Conservation (phyloP, 164 flowering plant species). For the Nymphaea thermarum region DNA sequence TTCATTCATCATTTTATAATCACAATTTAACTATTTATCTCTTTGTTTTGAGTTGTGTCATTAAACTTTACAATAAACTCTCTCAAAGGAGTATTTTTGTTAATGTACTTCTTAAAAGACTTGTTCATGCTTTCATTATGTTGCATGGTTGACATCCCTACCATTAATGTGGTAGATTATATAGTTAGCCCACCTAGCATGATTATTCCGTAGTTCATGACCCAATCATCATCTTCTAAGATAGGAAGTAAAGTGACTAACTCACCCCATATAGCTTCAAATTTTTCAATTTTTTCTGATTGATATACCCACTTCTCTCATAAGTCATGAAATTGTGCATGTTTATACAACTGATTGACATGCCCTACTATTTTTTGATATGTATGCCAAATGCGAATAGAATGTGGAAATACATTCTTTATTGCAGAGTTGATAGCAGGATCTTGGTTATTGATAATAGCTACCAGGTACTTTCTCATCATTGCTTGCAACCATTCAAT, state of each 20-base stretch:
- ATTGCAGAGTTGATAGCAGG: constrained; percentile 2
- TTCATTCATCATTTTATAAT: no score
- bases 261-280: background rate
- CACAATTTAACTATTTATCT: no score
- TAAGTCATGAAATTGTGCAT: background rate
- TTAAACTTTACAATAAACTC: background rate
- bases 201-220: background rate
- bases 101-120: constrained; percentile 4
- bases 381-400: constrained; percentile 5
- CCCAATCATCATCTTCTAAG: background rate
- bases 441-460: constrained; percentile 8
- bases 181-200: background rate
- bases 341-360: background rate
- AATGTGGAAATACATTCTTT: constrained; percentile 2
- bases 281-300: background rate
- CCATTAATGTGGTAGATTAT: constrained; percentile 1
- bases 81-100: background rate
- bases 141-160: constrained; percentile 2
- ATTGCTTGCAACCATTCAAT: constrained; percentile 2
- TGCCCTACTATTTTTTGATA: background rate
- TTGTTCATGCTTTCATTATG: background rate
- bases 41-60: background rate
- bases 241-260: background rate
- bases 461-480: constrained; percentile 1
- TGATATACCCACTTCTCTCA: background rate